Percentiles rank a stretch among this genome's conserved stretches.
Evolutionary conservation across 202 grass and related monocot species (phyloP).

Genomic region (Alloteropsis angusta): DNA sequence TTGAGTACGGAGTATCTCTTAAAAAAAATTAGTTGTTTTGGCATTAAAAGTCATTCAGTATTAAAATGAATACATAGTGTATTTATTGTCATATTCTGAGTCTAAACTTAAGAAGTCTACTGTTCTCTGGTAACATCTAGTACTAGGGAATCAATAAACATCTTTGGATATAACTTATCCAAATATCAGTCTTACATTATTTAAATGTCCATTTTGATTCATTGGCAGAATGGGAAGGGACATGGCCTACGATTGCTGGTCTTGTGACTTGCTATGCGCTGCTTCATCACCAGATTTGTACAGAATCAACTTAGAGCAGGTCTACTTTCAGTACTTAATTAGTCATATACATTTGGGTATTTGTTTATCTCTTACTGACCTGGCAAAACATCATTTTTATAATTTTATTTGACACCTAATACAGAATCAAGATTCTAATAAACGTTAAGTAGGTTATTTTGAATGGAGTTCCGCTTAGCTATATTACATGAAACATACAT

Average conservation of each 20-base stretch:
- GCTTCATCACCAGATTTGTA: slow-evolving; percentile 96
- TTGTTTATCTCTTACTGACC: not conserved
- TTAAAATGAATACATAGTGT: too few species aligned
- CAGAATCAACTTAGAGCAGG: slow-evolving; percentile 96
- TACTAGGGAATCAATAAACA: too few species aligned
- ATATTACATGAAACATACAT: not conserved
- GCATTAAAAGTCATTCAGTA: too few species aligned
- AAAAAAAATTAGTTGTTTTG: too few species aligned
- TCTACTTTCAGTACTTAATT: slow-evolving; percentile 25
- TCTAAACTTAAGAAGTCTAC: too few species aligned
- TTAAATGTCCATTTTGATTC: not conserved
- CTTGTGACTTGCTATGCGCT: slow-evolving; percentile 85
- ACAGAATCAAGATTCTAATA: not conserved
- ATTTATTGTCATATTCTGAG: too few species aligned
- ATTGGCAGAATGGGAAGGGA: slow-evolving; percentile 91
- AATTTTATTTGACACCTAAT: not conserved
- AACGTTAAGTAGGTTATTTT: not conserved
- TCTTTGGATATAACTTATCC: too few species aligned
- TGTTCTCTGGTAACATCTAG: too few species aligned
- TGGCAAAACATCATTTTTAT: not conserved
- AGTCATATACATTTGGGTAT: not conserved
- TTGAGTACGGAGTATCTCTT: too few species aligned
- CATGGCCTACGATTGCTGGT: slow-evolving; percentile 88
- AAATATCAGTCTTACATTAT: too few species aligned
- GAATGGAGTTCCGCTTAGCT: slow-evolving; percentile 1